These are phyloP conservation scores for Boletus mariae DNA, from an alignment of 1,284 basidiomycete species.

Conservation along the genomic window DNA sequence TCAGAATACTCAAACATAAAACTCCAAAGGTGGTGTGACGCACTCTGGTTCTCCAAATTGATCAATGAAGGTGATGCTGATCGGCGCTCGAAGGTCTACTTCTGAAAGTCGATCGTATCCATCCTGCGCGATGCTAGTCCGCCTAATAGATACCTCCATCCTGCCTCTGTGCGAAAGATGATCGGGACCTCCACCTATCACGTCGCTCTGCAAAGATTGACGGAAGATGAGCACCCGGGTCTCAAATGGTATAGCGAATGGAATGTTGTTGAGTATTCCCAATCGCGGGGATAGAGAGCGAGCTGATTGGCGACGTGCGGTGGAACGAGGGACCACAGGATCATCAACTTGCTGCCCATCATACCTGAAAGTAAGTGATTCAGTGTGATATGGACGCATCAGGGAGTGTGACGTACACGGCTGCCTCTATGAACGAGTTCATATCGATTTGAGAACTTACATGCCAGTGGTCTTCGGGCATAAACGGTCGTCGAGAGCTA, in stretches of 20 bases:
- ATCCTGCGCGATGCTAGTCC: slow-evolving; percentile 80
- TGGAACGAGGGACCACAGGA: slow-evolving; percentile 33
- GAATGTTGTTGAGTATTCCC: slow-evolving; percentile 92
- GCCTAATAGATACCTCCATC: slow-evolving; percentile 62
- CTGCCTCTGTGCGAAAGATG: slow-evolving; percentile 26
- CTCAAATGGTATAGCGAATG: slow-evolving; percentile 94
- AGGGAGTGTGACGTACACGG: slow-evolving; percentile 51
- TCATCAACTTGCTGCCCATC: slow-evolving; percentile 55
- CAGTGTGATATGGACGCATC: not conserved
- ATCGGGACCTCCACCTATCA: slow-evolving; percentile 4
- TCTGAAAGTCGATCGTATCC: slow-evolving; percentile 82
- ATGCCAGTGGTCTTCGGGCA: slow-evolving; percentile 84
- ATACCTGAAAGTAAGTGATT: slow-evolving; percentile 35
- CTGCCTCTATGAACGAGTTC: slow-evolving; percentile 86
- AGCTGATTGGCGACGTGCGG: slow-evolving; percentile 70
- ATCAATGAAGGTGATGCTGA: slow-evolving; percentile 90
- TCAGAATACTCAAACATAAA: not conserved
- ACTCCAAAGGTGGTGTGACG: slow-evolving; percentile 29
- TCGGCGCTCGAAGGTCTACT: slow-evolving; percentile 70
- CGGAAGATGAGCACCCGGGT: slow-evolving; percentile 88
- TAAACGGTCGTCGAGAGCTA: slow-evolving; percentile 81
- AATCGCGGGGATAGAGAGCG: slow-evolving; percentile 77
- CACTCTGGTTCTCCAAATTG: slow-evolving; percentile 83
- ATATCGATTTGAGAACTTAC: slow-evolving; percentile 77
- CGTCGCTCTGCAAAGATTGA: slow-evolving; percentile 72